These are phyloP conservation scores for Tylopilus cervinicoccineus DNA, from an alignment of 768 basidiomycete genomes.

Conservation along the genomic window DNA sequence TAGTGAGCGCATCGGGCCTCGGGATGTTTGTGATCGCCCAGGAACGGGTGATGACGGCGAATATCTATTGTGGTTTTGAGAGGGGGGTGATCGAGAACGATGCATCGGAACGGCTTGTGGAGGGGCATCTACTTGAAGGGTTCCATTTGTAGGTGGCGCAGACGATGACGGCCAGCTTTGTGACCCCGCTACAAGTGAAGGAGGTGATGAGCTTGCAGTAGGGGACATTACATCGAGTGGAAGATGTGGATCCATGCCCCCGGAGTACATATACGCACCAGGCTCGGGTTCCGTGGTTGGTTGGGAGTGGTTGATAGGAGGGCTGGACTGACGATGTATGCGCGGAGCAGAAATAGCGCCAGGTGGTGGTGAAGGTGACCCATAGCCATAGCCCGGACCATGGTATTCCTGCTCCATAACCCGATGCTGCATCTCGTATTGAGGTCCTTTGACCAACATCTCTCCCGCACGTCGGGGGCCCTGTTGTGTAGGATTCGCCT, in stretches of 20 bases:
- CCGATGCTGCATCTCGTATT: slow-evolving; percentile 92
- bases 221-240: slow-evolving; percentile 61
- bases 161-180: slow-evolving; percentile 29
- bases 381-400: slow-evolving; percentile 30
- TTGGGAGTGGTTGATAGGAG: slow-evolving; percentile 27
- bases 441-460: slow-evolving; percentile 82
- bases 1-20: slow-evolving; percentile 59
- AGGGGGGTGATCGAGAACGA: slow-evolving; percentile 56
- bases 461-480: slow-evolving; percentile 68
- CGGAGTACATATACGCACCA: slow-evolving; percentile 19
- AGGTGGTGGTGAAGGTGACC: slow-evolving; percentile 23
- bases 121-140: slow-evolving; percentile 15
- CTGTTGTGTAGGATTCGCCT: slow-evolving; percentile 46
- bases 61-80: slow-evolving; percentile 36
- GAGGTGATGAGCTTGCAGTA: slow-evolving; percentile 15
- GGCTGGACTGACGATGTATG: slow-evolving; percentile 24
- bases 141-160: slow-evolving; percentile 29
- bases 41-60: slow-evolving; percentile 28
- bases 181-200: slow-evolving; percentile 20
- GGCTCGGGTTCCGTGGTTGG: slow-evolving; percentile 30
- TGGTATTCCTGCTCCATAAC: slow-evolving; percentile 89
- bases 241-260: slow-evolving; percentile 36
- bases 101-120: slow-evolving; percentile 31
- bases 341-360: slow-evolving; percentile 18
- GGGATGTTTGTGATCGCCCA: slow-evolving; percentile 25